Evolutionary conservation across 768 basidiomycete species (phyloP), one percentile per base, ranked within the genome.

Genomic region (Phylloporus sp.): DNA sequence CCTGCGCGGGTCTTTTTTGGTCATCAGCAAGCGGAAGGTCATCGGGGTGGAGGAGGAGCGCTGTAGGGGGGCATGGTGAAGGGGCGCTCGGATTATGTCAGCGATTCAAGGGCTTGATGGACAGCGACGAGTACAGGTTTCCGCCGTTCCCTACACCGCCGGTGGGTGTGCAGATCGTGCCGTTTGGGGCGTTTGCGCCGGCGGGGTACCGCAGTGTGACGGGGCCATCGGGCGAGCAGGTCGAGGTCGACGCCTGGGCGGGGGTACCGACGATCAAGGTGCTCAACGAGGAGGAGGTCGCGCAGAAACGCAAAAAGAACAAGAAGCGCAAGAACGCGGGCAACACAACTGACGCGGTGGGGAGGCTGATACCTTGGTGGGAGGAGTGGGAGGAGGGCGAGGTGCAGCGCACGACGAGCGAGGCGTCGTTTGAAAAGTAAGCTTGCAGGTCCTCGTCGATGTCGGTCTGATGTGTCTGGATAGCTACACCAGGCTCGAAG

Each of bases 61-160:
- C 15, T 34, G 32, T n/a, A n/a, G 18, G 18, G 18, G 36, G 16
- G 15, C 23, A 41, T 24, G 24, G 13, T 7, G 41, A 26, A 16
- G 5, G 16, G 35, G 35, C 35, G 35, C 15, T 16, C 5, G 12
- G 48, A 55, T 59, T 59, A 59, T 16, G 53, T 59, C 49, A 58
- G 18, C 36, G 10, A 2, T 5, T 18, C 27, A 23, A n/a, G n/a
- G n/a, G n/a, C n/a, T n/a, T 10, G 7, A 27, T 28, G 32, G 18
- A 49, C 23, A 47, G 49, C 1, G 20, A 51, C 1, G 20, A 42
- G 4, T 42, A 36, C 13, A 40, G 3, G 10, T 80, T 80, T 50
- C 80, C 80, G 1, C 79, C 80, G 0, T 82, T 80, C 56, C 80
- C 80, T 7, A 13, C 39, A 2, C 41, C 56, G 0, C 78, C 78